phyloP scores from a whole-genome alignment of 352 stramenopile species.

The Phytophthora fragariaefolia region DNA sequence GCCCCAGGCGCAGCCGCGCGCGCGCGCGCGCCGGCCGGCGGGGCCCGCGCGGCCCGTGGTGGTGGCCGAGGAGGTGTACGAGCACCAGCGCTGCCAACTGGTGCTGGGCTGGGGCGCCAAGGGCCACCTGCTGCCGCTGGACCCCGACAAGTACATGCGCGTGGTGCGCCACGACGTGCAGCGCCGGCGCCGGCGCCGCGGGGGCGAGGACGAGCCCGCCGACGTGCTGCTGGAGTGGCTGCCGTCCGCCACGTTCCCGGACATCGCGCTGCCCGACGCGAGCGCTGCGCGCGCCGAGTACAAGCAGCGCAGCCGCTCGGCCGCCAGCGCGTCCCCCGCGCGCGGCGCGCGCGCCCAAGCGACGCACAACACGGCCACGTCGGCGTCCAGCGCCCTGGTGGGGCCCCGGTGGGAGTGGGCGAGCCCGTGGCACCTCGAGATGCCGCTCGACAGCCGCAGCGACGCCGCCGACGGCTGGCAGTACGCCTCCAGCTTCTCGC shows the following conservation, averaged over 20 bases:
- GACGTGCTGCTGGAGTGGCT: constrained; percentile 44
- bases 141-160: constrained; percentile 73
- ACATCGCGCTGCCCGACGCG: constrained; percentile 52
- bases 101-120: constrained; percentile 80
- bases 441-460: constrained; percentile 10
- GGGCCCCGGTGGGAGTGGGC: constrained; percentile 66
- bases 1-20: no score
- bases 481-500: constrained; percentile 68
- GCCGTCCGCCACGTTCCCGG: constrained; percentile 60
- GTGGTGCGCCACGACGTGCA: constrained; percentile 32
- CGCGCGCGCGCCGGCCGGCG: no score
- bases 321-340: constrained; percentile 11
- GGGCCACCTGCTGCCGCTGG: constrained; percentile 72
- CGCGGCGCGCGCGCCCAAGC: neutral
- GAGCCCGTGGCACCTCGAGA: constrained; percentile 75
- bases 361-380: constrained; percentile 7
- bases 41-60: constrained; percentile 28
- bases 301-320: constrained; percentile 40
- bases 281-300: neutral
- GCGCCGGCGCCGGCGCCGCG: constrained; percentile 12
- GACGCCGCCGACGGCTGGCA: constrained; percentile 65
- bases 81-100: constrained; percentile 76
- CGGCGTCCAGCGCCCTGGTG: constrained; percentile 3
- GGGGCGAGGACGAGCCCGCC: constrained; percentile 7
- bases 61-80: constrained; percentile 63